Base-by-base conservation (phyloP, 108 stramenopile genomes). In the Fragilariopsis cylindrus region DNA sequence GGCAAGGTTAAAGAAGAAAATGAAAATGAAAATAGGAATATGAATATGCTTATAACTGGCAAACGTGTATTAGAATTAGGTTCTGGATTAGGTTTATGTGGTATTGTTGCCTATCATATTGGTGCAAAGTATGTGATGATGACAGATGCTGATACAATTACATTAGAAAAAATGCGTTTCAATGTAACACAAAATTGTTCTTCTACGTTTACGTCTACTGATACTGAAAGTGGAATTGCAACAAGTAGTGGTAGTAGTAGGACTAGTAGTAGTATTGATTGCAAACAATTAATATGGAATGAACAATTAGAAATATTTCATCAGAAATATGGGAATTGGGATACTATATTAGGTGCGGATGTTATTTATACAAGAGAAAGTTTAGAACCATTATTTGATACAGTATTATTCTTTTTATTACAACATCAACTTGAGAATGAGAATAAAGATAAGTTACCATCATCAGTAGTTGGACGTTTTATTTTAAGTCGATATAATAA, bases 221-320 rank as follows among this genome's bases (percentile, higher is more conserved):
- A 30, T 30, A 30, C 30, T 30, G 30, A 30, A 30, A 30, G 30
- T 30, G 30, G 2, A 30, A 30, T 30, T 30, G 30, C 30, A 30
- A 30, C 30, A 30, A 30, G 30, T 30, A 30, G 30, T 1, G 1
- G 30, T 30, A 30, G 30, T 30, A 30, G 30, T 30, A 30, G 30
- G 30, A 30, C 30, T 30, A 60, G 41, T 5, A 11, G 9, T 3
- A 13, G 1, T 9, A 53, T 65, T 43, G 88, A 90, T 16, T 84
- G 87, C 40, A 91, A 88, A 57, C 93, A 93, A 78, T 79, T 96
- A 7, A 88, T 98, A 48, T 78, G 93, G 71, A 60, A 73, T 44
- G n/a, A 57, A 5, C 52, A 60, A 15, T 67, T 69, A 45, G 57
- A 48, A 47, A 30, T 0, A 30, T 30, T 30, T 30, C 30, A 30